Conservation (phyloP, 306 rosid genomes). For the Vigna radiata region DNA sequence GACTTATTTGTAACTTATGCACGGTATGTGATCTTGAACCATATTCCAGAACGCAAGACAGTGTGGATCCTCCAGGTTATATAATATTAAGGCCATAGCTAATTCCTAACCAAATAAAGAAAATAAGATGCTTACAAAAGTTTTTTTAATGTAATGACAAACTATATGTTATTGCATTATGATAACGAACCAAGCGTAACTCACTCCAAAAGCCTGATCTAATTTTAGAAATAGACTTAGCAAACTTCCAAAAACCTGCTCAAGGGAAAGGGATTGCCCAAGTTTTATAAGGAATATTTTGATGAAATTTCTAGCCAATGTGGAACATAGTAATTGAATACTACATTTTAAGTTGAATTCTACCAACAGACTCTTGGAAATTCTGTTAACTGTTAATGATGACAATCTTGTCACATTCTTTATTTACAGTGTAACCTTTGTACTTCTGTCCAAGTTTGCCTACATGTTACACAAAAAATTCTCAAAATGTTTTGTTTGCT, state of each 20-base stretch:
- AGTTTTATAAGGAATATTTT: not conserved
- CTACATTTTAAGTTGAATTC: not conserved
- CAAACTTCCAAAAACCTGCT: not conserved
- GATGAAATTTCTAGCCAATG: not conserved
- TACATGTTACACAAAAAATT: no score
- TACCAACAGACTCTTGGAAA: not conserved
- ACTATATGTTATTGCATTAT: not conserved
- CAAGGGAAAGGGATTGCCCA: not conserved
- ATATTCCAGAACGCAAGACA: conserved; percentile 37
- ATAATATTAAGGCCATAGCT: conserved; percentile 34
- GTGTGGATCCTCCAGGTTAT: conserved; percentile 21
- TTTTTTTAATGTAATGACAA: not conserved
- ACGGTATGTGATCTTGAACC: conserved; percentile 60
- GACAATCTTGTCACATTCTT: no score
- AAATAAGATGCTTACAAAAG: not conserved
- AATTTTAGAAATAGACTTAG: no score
- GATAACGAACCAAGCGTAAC: not conserved
- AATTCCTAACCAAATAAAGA: conserved; percentile 34
- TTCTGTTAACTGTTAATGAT: not conserved
- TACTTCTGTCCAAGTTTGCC: no score
- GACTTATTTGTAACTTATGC: conserved; percentile 84
- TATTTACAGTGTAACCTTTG: no score
- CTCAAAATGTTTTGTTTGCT: not conserved
- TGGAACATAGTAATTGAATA: not conserved
- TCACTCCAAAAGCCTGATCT: not conserved